Evolutionary conservation across 2,329 filamentous ascomycete species (phyloP).

Genomic region (Neopestalotiopsis sp.): DNA sequence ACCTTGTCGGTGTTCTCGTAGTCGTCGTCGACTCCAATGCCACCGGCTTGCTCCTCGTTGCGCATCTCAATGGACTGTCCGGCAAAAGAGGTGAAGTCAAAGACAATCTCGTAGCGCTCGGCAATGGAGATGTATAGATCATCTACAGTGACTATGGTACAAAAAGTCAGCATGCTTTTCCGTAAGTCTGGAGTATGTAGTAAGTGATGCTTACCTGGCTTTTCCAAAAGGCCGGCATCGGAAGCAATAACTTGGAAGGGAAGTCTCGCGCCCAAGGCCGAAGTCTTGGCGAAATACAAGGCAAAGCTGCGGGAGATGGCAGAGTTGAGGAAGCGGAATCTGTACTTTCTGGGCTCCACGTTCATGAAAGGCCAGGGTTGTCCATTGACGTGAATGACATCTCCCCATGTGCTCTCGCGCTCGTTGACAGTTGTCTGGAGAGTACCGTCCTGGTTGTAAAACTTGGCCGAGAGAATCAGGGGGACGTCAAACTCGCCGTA

Average conservation of each 20-base stretch:
- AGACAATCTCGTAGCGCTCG: conserved; percentile 61
- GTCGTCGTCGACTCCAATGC: conserved; percentile 50
- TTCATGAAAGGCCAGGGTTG: conserved; percentile 63
- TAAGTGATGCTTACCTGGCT: conserved; percentile 37
- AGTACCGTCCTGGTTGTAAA: conserved; percentile 55
- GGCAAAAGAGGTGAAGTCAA: conserved; percentile 56
- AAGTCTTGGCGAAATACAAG: conserved; percentile 48
- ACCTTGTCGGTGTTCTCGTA: conserved; percentile 56
- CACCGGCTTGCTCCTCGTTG: conserved; percentile 38
- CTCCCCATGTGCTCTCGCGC: conserved; percentile 55
- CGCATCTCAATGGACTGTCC: conserved; percentile 52
- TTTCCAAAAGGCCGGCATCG: conserved; percentile 55
- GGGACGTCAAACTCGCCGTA: conserved; percentile 57
- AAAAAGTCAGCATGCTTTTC: conserved; percentile 25
- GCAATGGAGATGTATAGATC: conserved; percentile 56
- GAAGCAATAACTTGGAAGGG: conserved; percentile 59
- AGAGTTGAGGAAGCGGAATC: conserved; percentile 59
- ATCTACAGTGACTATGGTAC: conserved; percentile 30
- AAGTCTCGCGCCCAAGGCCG: conserved; percentile 36
- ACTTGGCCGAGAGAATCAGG: conserved; percentile 53
- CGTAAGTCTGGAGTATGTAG: not conserved
- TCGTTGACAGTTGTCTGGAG: conserved; percentile 51
- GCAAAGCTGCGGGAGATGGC: conserved; percentile 51
- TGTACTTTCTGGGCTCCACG: conserved; percentile 65
- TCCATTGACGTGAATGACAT: conserved; percentile 63